phyloP scores from a whole-genome alignment of 2,329 filamentous ascomycete species.

The Pestalotiopsis fici region DNA sequence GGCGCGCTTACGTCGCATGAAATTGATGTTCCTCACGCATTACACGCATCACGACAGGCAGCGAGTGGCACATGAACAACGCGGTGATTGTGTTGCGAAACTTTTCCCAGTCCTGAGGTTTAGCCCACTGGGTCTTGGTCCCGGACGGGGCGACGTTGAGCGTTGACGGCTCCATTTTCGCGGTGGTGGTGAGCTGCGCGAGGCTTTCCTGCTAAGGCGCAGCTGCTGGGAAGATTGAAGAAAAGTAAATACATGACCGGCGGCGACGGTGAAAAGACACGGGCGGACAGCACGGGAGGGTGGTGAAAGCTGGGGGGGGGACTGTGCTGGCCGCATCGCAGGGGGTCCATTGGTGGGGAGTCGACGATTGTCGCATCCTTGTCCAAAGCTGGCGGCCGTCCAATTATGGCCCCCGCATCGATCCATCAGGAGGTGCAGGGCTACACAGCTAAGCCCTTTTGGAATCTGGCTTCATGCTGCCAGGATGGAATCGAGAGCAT shows the following conservation, averaged over 20 bases:
- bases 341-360: too few relatives aligned
- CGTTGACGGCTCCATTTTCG: background rate
- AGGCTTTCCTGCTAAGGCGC: background rate
- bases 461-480: too few relatives aligned
- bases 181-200: background rate
- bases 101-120: slow-evolving; percentile 11
- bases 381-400: too few relatives aligned
- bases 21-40: slow-evolving; percentile 14
- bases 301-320: too few relatives aligned
- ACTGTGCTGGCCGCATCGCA: too few relatives aligned
- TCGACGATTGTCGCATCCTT: too few relatives aligned
- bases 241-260: background rate
- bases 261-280: too few relatives aligned
- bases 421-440: too few relatives aligned
- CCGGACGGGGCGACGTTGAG: background rate
- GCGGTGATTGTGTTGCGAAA: slow-evolving; percentile 11
- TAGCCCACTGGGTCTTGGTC: slow-evolving; percentile 10
- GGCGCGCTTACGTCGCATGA: slow-evolving; percentile 13
- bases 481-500: too few relatives aligned
- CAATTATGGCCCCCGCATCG: too few relatives aligned
- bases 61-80: slow-evolving; percentile 12
- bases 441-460: too few relatives aligned
- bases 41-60: slow-evolving; percentile 12
- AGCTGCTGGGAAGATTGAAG: background rate
- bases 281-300: too few relatives aligned